Evolutionary conservation across 306 rosid genomes (phyloP).

Genomic region (Ammopiptanthus mongolicus): DNA sequence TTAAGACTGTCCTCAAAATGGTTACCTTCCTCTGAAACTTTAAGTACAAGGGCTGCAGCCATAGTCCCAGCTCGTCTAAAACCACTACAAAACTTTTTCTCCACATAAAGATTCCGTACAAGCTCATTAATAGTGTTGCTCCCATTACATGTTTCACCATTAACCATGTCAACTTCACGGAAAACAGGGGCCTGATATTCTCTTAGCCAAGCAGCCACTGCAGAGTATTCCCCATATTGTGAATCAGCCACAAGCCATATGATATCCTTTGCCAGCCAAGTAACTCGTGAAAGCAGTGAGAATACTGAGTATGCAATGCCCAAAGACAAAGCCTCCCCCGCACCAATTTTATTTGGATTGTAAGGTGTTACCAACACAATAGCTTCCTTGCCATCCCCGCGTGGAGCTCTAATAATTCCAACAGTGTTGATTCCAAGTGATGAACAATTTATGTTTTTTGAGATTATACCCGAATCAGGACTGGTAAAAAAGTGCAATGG

Average conservation of each 20-base stretch:
- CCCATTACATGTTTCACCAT: slow-evolving; percentile 51
- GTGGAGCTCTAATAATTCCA: slow-evolving; percentile 92
- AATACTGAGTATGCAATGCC: slow-evolving; percentile 83
- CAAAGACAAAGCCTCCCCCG: slow-evolving; percentile 67
- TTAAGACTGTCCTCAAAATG: slow-evolving; percentile 65
- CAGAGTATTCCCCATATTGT: slow-evolving; percentile 68
- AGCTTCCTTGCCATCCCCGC: slow-evolving; percentile 97
- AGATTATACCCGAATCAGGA: slow-evolving; percentile 51
- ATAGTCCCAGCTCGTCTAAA: slow-evolving; percentile 94
- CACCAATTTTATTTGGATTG: slow-evolving; percentile 45
- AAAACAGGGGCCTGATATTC: slow-evolving; percentile 78
- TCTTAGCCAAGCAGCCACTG: slow-evolving; percentile 84
- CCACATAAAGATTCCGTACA: slow-evolving; percentile 30
- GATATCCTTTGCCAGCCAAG: slow-evolving; percentile 93
- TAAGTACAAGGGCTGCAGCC: slow-evolving; percentile 90
- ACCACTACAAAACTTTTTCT: slow-evolving; percentile 40
- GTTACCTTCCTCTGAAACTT: slow-evolving; percentile 58
- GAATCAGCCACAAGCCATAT: slow-evolving; percentile 92
- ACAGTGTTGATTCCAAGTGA: slow-evolving; percentile 59
- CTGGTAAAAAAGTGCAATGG: slow-evolving; percentile 76
- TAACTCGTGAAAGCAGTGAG: slow-evolving; percentile 76
- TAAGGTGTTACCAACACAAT: slow-evolving; percentile 88
- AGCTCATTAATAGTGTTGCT: slow-evolving; percentile 27
- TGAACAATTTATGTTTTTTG: slow-evolving; percentile 59
- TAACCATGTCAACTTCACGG: slow-evolving; percentile 19